These are phyloP conservation scores for Jatropha curcas DNA, from an alignment of 345 rosid genomes.

Conservation along the genomic window DNA sequence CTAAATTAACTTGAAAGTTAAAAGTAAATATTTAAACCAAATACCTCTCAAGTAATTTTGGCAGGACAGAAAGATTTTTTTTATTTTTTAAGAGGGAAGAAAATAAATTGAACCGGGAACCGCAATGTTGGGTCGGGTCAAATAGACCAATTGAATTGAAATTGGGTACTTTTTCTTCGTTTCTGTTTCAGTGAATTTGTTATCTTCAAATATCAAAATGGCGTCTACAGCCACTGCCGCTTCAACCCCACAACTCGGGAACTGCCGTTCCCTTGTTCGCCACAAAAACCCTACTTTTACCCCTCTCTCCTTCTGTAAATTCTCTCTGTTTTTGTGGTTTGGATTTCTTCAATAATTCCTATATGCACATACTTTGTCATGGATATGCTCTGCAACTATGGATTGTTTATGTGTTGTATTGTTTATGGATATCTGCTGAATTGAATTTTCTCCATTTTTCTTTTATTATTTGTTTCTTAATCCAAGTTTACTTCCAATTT, in stretches of 20 bases:
- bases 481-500: conserved; percentile 4
- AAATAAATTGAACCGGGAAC: neutral
- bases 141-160: neutral
- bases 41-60: no score
- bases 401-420: neutral
- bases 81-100: neutral
- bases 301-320: conserved; percentile 20
- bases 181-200: neutral
- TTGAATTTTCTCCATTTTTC: neutral
- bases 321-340: neutral
- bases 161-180: neutral
- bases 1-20: no score
- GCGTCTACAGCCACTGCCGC: neutral
- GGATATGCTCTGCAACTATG: neutral
- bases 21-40: no score
- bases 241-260: conserved; percentile 2
- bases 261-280: neutral
- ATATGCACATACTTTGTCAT: neutral
- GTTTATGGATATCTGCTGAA: neutral
- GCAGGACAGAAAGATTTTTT: no score
- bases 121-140: neutral
- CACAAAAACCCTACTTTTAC: neutral
- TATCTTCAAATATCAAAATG: neutral
- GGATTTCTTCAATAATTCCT: neutral
- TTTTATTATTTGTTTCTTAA: neutral